A percentile compares a stretch with the other conserved stretches of the same genome.
Evolutionary conservation across 805 yeast genomes (phyloP).

Genomic region (Candida odintsovae): DNA sequence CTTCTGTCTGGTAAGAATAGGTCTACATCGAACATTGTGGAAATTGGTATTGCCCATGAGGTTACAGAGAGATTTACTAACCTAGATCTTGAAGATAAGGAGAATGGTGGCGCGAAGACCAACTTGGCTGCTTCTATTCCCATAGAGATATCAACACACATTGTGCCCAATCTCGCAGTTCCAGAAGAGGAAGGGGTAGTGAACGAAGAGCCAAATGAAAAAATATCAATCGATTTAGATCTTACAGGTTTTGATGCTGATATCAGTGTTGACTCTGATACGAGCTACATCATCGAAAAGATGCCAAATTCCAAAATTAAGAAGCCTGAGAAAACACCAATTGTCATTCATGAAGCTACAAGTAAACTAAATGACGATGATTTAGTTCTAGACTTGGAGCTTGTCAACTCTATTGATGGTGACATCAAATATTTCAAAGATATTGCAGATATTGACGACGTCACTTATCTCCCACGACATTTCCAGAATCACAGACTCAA

Average conservation of each 20-base stretch:
- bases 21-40: background rate
- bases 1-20: background rate
- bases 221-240: background rate
- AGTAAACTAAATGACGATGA: background rate
- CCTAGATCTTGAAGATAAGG: background rate
- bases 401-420: constrained; percentile 7
- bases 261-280: background rate
- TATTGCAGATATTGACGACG: constrained; percentile 8
- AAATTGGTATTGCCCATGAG: background rate
- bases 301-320: background rate
- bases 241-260: background rate
- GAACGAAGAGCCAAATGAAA: background rate
- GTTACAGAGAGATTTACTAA: background rate
- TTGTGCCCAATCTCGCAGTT: background rate
- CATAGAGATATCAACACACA: background rate
- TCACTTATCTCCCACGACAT: constrained; percentile 17
- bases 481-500: constrained; percentile 18
- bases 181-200: background rate
- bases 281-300: background rate
- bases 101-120: background rate
- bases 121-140: background rate
- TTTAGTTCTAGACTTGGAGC: background rate
- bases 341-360: background rate
- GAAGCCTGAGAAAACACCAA: background rate
- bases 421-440: constrained; percentile 13